A percentile compares a stretch with the other conserved stretches of the same genome.
Evolutionary conservation across 192 early-diverging fungal genomes (phyloP).

Genomic region (Coemansia sp.): DNA sequence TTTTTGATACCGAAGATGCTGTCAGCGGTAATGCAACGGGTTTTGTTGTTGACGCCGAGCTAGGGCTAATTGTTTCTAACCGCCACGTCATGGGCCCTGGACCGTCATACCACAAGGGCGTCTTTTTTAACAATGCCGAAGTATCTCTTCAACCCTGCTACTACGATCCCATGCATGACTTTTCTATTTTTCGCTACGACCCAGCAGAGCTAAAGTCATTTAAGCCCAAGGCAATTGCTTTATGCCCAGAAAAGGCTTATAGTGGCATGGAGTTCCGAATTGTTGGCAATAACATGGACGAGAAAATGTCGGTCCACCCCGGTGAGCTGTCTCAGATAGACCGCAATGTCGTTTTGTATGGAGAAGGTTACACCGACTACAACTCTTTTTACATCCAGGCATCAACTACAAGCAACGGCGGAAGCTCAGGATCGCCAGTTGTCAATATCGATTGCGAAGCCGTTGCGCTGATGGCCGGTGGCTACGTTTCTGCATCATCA

Average conservation of each 20-base stretch:
- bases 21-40: conserved; percentile 57
- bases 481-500: conserved; percentile 51
- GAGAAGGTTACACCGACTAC: conserved; percentile 60
- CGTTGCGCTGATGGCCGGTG: conserved; percentile 64
- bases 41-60: conserved; percentile 70
- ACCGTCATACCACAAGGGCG: conserved; percentile 66
- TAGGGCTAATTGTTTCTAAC: conserved; percentile 72
- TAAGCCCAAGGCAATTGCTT: conserved; percentile 36
- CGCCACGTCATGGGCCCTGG: conserved; percentile 70
- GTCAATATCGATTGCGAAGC: conserved; percentile 74
- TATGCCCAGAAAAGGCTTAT: conserved; percentile 66
- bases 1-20: conserved; percentile 9
- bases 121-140: conserved; percentile 67
- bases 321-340: conserved; percentile 74
- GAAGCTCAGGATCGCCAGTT: conserved; percentile 74
- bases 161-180: conserved; percentile 79
- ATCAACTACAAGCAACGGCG: conserved; percentile 62
- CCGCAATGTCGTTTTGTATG: conserved; percentile 66
- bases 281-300: conserved; percentile 72
- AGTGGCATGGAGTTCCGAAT: conserved; percentile 74
- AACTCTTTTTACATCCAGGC: conserved; percentile 82
- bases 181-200: conserved; percentile 77
- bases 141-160: conserved; percentile 67
- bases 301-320: conserved; percentile 73
- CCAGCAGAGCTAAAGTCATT: conserved; percentile 57